Base-by-base conservation (phyloP, 441 rosid species). In the Flueggea neowawraea region DNA sequence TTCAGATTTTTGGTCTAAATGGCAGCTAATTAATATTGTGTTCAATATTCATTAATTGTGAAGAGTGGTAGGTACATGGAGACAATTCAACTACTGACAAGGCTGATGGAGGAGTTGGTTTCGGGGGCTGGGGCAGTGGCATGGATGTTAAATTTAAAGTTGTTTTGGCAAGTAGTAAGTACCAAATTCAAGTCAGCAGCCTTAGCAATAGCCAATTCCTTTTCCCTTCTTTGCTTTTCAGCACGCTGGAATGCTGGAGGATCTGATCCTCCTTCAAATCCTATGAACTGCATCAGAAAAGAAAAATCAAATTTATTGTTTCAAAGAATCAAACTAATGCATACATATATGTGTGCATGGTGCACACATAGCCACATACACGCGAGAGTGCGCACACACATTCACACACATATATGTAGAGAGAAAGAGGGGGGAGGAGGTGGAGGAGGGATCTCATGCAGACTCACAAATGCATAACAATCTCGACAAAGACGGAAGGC, bases 211-310 rank as follows among this genome's bases (percentile, higher is more conserved):
- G 74, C 44, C 65, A 85, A 78, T 68, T 69, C 69, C 58, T 75
- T 76, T 49, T 72, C 85, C 69, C 77, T 70, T 74, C 91, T 76
- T 75, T 86, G 88, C 82, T 70, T 77, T 83, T 83, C 91, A 62
- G 97, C 97, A 62, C 75, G 81, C 73, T 86, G 96, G 76, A 87
- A 89, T 62, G 98, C 95, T 55, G 98, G 98, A 78, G 97, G 96
- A 80, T 91, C 86, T 54, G 83, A 77, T 63, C 99, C 99, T 60
- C 96, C 97, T 52, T 77, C 90, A 66, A 91, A 85, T 64, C 99
- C 99, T 69, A 78, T 73, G 71, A 89, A 82, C 97, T 91, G 83
- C 73, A 77, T 14, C 52, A 61, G 71, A 67, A 53, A 12, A 58
- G 62, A 50, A 48, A 36, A 22, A 22, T 22, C 28, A 22, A 22